Base-by-base conservation (phyloP, 768 basidiomycete species). In the Tylopilus sp. region DNA sequence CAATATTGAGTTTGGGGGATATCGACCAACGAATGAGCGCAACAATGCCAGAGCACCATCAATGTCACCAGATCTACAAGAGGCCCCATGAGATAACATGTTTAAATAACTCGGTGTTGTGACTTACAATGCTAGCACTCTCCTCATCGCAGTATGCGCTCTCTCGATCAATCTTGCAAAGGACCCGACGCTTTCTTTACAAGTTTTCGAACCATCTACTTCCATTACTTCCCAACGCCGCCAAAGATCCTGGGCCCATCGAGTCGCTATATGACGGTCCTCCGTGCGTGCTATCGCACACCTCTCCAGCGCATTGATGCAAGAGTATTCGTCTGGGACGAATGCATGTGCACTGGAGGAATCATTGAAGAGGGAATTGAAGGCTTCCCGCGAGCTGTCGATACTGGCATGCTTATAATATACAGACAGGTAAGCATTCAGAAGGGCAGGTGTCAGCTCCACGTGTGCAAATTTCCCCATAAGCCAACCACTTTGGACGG, bases 341-440 rank as follows among this genome's bases (percentile, higher is more conserved):
- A 86, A 64, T 1, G 60, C 69, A 7, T 28, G 41, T 17, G 6
- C 25, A 17, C 15, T 3, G 4, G 46, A 40, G 15, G 49, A 33
- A 44, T 28, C n/a, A 1, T 70, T 64, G 53, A 79, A 88, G 3
- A 85, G 52, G 4, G 63, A 66, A 53, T 74, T 66, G 65, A 86
- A 92, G 8, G 76, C 65, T 8, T 75, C 72, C 25, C 71, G 69
- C 3, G 79, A 71, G 2, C 62, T 62, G 23, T 79, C 75, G 38
- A 94, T 69, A 10, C 75, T 62, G 4, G 75, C 68, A 56, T 87
- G 85, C 3, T 69, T 65, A 59, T 87, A 87, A 63, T 85, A 79
- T 1, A 94, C 86, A 12, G 87, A 81, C 44, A 97, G 72, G 63
- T 91, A 98, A 3, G 92, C 80, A 57, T 87, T 90, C 56, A 94